Percentiles rank a stretch among this genome's conserved stretches.
Evolutionary conservation across 495 filamentous ascomycete species (phyloP).

Genomic region (Bathelium albidoporum): DNA sequence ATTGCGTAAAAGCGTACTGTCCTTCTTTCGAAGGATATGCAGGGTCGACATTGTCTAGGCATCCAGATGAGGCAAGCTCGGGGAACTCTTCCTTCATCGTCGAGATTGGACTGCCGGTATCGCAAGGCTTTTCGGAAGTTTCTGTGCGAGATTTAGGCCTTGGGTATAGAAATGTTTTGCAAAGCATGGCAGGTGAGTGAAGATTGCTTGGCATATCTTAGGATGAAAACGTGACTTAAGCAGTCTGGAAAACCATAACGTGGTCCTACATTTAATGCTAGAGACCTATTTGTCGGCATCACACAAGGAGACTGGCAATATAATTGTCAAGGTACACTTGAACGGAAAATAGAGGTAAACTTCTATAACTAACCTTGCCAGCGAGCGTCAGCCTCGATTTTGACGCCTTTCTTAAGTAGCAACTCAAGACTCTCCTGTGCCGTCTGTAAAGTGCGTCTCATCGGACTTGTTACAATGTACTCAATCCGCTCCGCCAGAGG

Average conservation of each 20-base stretch:
- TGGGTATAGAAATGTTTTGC: not conserved
- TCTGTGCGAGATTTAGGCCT: slow-evolving; percentile 34
- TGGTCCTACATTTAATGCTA: too few relatives aligned
- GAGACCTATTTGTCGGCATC: too few relatives aligned
- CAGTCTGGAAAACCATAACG: too few relatives aligned
- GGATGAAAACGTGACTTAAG: too few relatives aligned
- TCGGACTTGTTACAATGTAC: slow-evolving; percentile 47
- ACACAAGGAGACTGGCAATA: too few relatives aligned
- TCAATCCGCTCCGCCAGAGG: slow-evolving; percentile 41
- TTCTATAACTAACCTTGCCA: slow-evolving; percentile 36
- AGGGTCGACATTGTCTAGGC: slow-evolving; percentile 34
- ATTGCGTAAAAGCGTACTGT: slow-evolving; percentile 39
- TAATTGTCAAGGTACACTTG: too few relatives aligned
- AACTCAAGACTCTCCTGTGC: slow-evolving; percentile 39
- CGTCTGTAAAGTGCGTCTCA: slow-evolving; percentile 50
- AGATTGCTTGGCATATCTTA: not conserved
- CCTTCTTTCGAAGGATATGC: slow-evolving; percentile 45
- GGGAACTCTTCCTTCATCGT: slow-evolving; percentile 40
- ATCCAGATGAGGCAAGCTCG: slow-evolving; percentile 38
- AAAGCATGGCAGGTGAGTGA: not conserved
- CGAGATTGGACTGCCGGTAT: slow-evolving; percentile 39
- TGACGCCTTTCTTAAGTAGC: slow-evolving; percentile 42
- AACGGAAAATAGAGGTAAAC: too few relatives aligned
- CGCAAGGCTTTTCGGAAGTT: slow-evolving; percentile 48
- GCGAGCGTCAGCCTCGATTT: slow-evolving; percentile 41